These are phyloP conservation scores for Leishmania braziliensis DNA, from an alignment of 208 protist genomes.

Conservation along the genomic window DNA sequence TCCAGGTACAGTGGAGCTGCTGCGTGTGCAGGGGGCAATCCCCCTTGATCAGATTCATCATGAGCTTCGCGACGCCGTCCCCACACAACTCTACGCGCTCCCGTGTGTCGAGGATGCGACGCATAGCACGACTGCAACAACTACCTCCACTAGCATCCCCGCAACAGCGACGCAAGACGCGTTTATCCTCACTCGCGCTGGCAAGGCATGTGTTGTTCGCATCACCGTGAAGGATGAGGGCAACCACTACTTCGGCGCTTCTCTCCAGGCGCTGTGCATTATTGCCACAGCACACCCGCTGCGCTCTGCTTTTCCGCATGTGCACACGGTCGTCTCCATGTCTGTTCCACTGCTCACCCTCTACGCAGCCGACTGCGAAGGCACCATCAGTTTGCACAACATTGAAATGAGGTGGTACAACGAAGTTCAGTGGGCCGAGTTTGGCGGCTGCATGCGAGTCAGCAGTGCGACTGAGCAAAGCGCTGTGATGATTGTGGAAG, in stretches of 20 bases:
- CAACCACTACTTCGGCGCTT: constrained; percentile 17
- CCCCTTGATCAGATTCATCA: constrained; percentile 18
- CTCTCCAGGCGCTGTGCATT: constrained; percentile 31
- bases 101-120: neutral
- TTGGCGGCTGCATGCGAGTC: constrained; percentile 36
- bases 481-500: constrained; percentile 50
- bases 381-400: constrained; percentile 72
- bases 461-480: constrained; percentile 49
- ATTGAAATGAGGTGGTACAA: constrained; percentile 74
- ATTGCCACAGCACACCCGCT: constrained; percentile 33
- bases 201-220: constrained; percentile 29
- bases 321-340: constrained; percentile 37
- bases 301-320: constrained; percentile 28
- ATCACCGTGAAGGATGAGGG: constrained; percentile 33
- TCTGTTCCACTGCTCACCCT: constrained; percentile 54
- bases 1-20: constrained; percentile 6
- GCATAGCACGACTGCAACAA: neutral
- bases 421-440: constrained; percentile 29
- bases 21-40: constrained; percentile 20
- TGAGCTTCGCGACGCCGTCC: constrained; percentile 38
- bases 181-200: constrained; percentile 39
- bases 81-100: constrained; percentile 31
- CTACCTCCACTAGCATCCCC: neutral
- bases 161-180: constrained; percentile 28
- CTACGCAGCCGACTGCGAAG: constrained; percentile 61